Base-by-base conservation (phyloP, 352 stramenopile species). In the Globisporangium parvum region DNA sequence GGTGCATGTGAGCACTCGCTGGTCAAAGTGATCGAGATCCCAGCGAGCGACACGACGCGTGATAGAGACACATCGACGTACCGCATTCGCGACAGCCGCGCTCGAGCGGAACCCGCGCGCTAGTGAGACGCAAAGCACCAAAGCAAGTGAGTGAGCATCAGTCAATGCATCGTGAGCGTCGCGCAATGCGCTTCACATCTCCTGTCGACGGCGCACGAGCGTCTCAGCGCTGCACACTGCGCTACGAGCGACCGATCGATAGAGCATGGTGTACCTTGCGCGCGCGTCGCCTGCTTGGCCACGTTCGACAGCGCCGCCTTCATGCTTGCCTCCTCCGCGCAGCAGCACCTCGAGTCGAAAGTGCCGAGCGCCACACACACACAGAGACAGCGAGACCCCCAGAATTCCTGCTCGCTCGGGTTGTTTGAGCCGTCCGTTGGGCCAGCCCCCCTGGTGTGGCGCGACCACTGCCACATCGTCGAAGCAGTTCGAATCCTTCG, bases 1-100 rank as follows among this genome's bases (percentile, higher is more conserved):
- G 23, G 3, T 31, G 26, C 6, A 6, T 31, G 9, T 28, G 39
- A 45, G 11, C 15, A 20, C 6, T 9, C 15, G 10, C 9, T 8
- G 8, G 8, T 8, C 18, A 45, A 6, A 45, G 39, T n/a, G 39
- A 45, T 18, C 14, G 39, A 45, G 39, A 45, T 18, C 39, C 10
- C 14, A 42, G 14, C 15, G 14, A 42, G 39, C 14, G 6, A 4
- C 17, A 41, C 24, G 2, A 17, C 28, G 9, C 28, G n/a, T 28
- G 47, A 24, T 51, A 11, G 1, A 48, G 21, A 39, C 45, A 50
- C 2, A 8, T 4, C 10, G 4, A 63, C 69, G 51, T 59, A 77
- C 69, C 37, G 55, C 67, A 62, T 71, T 82, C 26, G 70, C 62
- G 26, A 79, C 48, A 8, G 51, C 65, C 23, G 65, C 62, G 44